Conservation (phyloP, 768 basidiomycete species). For the Termitomyces sp. region DNA sequence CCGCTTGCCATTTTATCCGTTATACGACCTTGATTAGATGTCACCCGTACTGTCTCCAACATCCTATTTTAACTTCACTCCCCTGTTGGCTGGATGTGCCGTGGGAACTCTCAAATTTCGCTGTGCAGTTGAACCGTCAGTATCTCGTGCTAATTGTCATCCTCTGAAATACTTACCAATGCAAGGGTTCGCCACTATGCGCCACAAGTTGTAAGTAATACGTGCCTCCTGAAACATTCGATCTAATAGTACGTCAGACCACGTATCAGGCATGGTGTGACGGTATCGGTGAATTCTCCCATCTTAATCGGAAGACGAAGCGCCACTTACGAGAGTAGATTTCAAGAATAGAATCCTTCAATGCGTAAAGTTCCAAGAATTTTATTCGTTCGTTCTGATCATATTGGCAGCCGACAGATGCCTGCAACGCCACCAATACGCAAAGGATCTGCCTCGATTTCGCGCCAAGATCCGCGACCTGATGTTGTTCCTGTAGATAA, state of each 20-base stretch:
- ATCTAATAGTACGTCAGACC: slow-evolving; percentile 26
- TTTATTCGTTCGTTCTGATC: neutral
- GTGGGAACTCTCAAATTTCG: slow-evolving; percentile 84
- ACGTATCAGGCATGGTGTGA: slow-evolving; percentile 78
- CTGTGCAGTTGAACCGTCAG: slow-evolving; percentile 77
- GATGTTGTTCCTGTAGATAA: slow-evolving; percentile 22
- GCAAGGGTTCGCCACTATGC: slow-evolving; percentile 9
- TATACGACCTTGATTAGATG: slow-evolving; percentile 33
- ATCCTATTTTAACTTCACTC: slow-evolving; percentile 64
- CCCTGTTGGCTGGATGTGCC: slow-evolving; percentile 62
- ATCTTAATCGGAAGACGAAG: neutral
- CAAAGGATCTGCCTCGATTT: neutral
- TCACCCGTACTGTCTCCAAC: slow-evolving; percentile 62
- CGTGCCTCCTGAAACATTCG: neutral
- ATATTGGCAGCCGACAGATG: neutral
- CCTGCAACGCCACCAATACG: slow-evolving; percentile 4
- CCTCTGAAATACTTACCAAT: neutral
- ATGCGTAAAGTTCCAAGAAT: slow-evolving; percentile 1
- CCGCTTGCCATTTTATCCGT: neutral
- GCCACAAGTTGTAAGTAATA: slow-evolving; percentile 8
- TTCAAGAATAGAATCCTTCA: slow-evolving; percentile 6
- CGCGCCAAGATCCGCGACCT: neutral
- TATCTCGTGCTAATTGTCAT: neutral
- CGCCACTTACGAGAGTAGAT: neutral
- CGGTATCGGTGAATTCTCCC: slow-evolving; percentile 42